Conservation (phyloP, 1,284 basidiomycete genomes). For the Cryptococcus amylolentus region DNA sequence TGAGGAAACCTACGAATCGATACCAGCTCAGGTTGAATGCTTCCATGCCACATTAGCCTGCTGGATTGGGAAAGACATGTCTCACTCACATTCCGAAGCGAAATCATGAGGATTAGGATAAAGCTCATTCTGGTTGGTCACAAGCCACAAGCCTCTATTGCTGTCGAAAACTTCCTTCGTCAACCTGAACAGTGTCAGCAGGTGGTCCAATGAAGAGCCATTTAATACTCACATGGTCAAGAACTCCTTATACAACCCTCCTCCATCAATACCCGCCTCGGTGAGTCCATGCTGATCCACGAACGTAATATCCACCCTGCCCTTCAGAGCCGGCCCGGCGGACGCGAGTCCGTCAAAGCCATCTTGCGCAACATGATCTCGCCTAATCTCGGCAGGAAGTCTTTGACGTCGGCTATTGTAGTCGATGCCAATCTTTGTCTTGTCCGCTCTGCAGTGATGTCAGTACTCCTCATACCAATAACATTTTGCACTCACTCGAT, state of each 20-base stretch:
- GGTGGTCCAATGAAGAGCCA: neutral
- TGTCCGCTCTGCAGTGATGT: slow-evolving; percentile 28
- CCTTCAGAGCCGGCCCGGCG: slow-evolving; percentile 70
- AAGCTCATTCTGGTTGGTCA: slow-evolving; percentile 82
- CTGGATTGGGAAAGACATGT: neutral
- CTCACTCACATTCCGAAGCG: slow-evolving; percentile 68
- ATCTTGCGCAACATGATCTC: slow-evolving; percentile 76
- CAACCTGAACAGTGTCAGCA: slow-evolving; percentile 53
- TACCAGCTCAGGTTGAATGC: slow-evolving; percentile 88
- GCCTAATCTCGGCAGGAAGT: slow-evolving; percentile 61
- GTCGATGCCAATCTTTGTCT: slow-evolving; percentile 36
- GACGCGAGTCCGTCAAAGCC: slow-evolving; percentile 68
- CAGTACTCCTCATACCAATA: neutral
- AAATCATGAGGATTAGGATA: slow-evolving; percentile 92
- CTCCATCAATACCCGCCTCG: slow-evolving; percentile 64
- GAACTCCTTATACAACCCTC: slow-evolving; percentile 97
- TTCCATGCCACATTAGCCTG: slow-evolving; percentile 34
- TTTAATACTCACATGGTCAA: slow-evolving; percentile 60
- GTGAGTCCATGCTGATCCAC: slow-evolving; percentile 63
- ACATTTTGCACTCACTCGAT: slow-evolving; percentile 50
- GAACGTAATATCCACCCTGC: slow-evolving; percentile 79
- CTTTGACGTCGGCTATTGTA: slow-evolving; percentile 18
- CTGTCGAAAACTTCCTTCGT: slow-evolving; percentile 93
- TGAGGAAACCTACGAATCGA: slow-evolving; percentile 58
- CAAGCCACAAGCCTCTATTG: slow-evolving; percentile 88